Evolutionary conservation across 352 stramenopile species (phyloP).

Genomic region (Elongisporangium senticosum): DNA sequence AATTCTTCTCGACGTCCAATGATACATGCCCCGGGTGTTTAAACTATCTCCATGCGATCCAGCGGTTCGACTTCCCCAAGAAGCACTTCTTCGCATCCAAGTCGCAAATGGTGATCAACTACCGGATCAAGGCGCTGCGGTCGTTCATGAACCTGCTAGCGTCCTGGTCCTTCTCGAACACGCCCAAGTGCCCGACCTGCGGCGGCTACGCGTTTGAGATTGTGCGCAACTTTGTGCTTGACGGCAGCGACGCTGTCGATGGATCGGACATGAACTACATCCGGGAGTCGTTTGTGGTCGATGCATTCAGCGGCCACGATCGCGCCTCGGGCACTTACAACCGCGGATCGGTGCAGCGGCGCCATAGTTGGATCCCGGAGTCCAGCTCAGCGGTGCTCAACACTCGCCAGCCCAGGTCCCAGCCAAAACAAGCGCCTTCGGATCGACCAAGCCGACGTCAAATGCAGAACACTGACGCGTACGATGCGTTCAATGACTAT

Average conservation of each 20-base stretch:
- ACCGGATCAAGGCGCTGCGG: conserved; percentile 75
- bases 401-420: conserved; percentile 4
- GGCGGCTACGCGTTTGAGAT: conserved; percentile 76
- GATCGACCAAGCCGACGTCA: neutral
- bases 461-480: conserved; percentile 21
- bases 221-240: conserved; percentile 74
- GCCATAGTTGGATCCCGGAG: conserved; percentile 52
- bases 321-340: conserved; percentile 13
- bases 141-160: conserved; percentile 81
- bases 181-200: conserved; percentile 80
- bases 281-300: conserved; percentile 51
- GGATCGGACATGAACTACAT: conserved; percentile 68
- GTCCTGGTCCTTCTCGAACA: conserved; percentile 76
- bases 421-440: neutral
- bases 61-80: conserved; percentile 80
- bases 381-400: conserved; percentile 26
- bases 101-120: conserved; percentile 76
- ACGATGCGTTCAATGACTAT: conserved; percentile 78
- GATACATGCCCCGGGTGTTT: conserved; percentile 76
- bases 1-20: conserved; percentile 60
- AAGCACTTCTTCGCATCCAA: conserved; percentile 82
- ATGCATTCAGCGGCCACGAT: conserved; percentile 40
- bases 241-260: conserved; percentile 39
- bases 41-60: conserved; percentile 75
- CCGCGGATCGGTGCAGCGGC: conserved; percentile 19